These are phyloP conservation scores for Yamadazyma membranifaciens DNA, from an alignment of 1,139 yeast genomes.

Conservation along the genomic window DNA sequence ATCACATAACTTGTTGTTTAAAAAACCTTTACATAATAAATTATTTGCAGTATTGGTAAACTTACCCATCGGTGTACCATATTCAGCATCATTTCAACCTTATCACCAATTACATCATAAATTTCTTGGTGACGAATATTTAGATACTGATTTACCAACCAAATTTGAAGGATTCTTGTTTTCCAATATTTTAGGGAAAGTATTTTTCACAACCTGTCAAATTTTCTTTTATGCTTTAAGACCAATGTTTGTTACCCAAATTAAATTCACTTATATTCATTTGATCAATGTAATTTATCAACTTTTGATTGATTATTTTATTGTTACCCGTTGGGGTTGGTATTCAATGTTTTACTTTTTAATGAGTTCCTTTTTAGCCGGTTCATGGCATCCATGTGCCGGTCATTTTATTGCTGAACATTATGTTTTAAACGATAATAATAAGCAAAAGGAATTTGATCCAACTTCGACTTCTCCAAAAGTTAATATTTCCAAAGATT, in stretches of 20 bases:
- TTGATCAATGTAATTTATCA: conserved; percentile 66
- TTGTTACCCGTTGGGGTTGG: conserved; percentile 62
- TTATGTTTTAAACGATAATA: conserved; percentile 66
- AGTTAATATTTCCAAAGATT: conserved; percentile 28
- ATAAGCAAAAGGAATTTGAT: conserved; percentile 30
- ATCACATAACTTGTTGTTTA: conserved; percentile 83
- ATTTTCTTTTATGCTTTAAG: conserved; percentile 85
- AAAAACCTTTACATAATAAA: conserved; percentile 72
- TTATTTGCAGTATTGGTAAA: conserved; percentile 76
- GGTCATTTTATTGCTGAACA: conserved; percentile 96
- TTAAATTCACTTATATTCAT: conserved; percentile 75
- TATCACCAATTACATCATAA: conserved; percentile 92
- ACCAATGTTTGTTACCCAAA: conserved; percentile 80
- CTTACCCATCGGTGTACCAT: conserved; percentile 86
- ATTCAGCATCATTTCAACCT: conserved; percentile 87
- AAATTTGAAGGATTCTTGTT: conserved; percentile 68
- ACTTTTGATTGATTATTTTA: conserved; percentile 51
- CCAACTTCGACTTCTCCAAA: conserved; percentile 15
- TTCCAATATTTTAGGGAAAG: conserved; percentile 79
- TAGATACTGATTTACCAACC: conserved; percentile 89
- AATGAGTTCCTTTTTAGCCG: conserved; percentile 81
- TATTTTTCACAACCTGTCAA: conserved; percentile 88
- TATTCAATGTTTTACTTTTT: conserved; percentile 65
- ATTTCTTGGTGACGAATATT: conserved; percentile 79
- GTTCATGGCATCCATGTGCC: conserved; percentile 90